A percentile compares a stretch with the other conserved stretches of the same genome.
These are phyloP conservation scores for Starmerella etchellsii DNA, from an alignment of 805 yeast genomes.

Conservation along the genomic window DNA sequence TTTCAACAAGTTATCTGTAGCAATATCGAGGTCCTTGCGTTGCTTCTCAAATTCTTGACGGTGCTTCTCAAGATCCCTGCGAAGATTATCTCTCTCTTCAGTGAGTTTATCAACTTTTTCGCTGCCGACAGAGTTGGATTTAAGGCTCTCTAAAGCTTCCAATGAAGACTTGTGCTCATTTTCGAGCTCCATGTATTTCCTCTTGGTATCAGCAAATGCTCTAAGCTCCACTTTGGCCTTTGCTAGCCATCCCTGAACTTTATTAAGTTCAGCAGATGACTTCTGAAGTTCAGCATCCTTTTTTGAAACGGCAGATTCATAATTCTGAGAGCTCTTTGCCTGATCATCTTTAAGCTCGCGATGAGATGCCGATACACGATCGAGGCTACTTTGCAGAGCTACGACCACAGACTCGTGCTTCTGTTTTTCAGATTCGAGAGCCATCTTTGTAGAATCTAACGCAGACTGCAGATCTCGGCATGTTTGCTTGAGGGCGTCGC, in stretches of 20 bases:
- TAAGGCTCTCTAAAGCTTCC: not conserved
- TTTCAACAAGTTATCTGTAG: constrained; percentile 8
- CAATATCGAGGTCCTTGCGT: not conserved
- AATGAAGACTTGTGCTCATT: constrained; percentile 5
- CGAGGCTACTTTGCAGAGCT: no score
- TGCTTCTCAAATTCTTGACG: not conserved
- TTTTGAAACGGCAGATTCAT: not conserved
- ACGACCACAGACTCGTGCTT: no score
- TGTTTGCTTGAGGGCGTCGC: no score
- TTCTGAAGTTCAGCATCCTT: constrained; percentile 1
- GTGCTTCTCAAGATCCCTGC: no score
- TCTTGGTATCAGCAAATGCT: constrained; percentile 1
- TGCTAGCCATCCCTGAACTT: constrained; percentile 17
- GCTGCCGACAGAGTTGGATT: no score
- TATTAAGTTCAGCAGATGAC: constrained; percentile 10
- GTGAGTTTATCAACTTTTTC: not conserved
- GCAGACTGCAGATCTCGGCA: no score
- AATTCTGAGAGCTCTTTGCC: not conserved
- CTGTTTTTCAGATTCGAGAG: no score
- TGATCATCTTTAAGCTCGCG: no score
- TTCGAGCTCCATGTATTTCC: constrained; percentile 3
- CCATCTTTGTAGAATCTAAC: no score
- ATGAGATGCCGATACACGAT: no score
- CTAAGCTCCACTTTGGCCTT: constrained; percentile 17
- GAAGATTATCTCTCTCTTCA: no score